Percentiles rank a stretch among this genome's conserved stretches.
Conservation (phyloP, 2,329 filamentous ascomycete genomes). For the Harringtonia aguacate region DNA sequence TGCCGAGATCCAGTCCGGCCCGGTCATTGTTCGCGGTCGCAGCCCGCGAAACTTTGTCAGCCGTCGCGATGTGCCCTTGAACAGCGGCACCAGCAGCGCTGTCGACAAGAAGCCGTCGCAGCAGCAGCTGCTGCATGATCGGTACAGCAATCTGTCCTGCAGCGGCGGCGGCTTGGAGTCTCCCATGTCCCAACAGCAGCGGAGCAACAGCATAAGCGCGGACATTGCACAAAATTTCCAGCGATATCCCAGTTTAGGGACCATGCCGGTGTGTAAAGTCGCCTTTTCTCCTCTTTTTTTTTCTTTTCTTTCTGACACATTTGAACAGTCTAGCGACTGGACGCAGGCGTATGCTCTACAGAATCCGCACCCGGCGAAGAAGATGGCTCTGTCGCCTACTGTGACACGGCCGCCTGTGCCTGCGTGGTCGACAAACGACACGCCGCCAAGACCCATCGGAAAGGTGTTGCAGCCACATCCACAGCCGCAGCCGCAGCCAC, state of each 20-base stretch:
- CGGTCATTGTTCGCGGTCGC: conserved; percentile 89
- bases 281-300: background rate
- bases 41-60: conserved; percentile 93
- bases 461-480: background rate
- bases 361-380: conserved; percentile 39
- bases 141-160: conserved; percentile 1
- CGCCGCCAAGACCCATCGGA: conserved; percentile 12
- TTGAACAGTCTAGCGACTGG: conserved; percentile 36
- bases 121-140: conserved; percentile 13
- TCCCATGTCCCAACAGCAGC: background rate
- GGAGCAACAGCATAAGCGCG: background rate
- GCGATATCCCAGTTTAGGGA: background rate
- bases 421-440: conserved; percentile 33
- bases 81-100: conserved; percentile 17
- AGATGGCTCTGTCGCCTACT: conserved; percentile 40
- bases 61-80: conserved; percentile 72
- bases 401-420: conserved; percentile 43
- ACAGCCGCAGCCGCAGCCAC: no score
- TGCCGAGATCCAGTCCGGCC: conserved; percentile 77
- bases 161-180: background rate
- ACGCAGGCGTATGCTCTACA: conserved; percentile 25
- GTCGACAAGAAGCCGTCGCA: conserved; percentile 36
- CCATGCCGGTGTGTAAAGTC: background rate
- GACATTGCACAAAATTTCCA: background rate
- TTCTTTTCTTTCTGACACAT: conserved; percentile 1